These are phyloP conservation scores for Marvania coccoides DNA, from an alignment of 139 green algal species.

Conservation along the genomic window DNA sequence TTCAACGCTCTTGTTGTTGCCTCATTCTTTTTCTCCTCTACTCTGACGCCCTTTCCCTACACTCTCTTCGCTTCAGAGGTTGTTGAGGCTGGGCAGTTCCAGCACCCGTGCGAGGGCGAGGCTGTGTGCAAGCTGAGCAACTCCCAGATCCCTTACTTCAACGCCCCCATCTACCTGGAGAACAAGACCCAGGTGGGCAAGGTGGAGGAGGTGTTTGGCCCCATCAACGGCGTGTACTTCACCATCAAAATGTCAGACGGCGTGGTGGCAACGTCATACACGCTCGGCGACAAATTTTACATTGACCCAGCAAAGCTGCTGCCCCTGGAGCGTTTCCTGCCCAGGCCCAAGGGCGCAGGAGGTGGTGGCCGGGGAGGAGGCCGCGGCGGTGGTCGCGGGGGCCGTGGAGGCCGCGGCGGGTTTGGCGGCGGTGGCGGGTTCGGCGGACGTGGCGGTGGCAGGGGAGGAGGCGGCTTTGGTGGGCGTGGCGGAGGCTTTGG, in stretches of 20 bases:
- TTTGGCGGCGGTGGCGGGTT: background rate
- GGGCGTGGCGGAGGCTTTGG: background rate
- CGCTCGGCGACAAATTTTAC: conserved; percentile 92
- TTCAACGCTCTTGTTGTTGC: too few species aligned
- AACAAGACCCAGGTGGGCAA: conserved; percentile 98
- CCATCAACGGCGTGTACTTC: conserved; percentile 87
- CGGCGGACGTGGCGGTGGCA: background rate
- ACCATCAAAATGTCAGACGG: conserved; percentile 96
- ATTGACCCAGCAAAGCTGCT: conserved; percentile 88
- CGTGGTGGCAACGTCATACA: conserved; percentile 87
- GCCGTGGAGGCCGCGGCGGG: background rate
- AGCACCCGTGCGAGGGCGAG: conserved; percentile 96
- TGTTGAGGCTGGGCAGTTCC: conserved; percentile 80
- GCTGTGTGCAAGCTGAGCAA: conserved; percentile 93
- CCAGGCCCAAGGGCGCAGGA: conserved; percentile 64
- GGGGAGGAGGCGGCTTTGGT: background rate
- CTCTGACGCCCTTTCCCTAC: too few species aligned
- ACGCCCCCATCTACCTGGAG: conserved; percentile 95
- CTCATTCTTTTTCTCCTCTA: too few species aligned
- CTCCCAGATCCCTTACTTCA: conserved; percentile 98
- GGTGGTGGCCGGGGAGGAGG: conserved; percentile 5
- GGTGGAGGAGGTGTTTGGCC: conserved; percentile 97
- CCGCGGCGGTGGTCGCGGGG: conserved; percentile 4
- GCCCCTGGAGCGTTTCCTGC: conserved; percentile 83
- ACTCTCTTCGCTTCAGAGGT: conserved; percentile 66